phyloP scores from a whole-genome alignment of 495 filamentous ascomycete genomes.

The Cenococcum geophilum region DNA sequence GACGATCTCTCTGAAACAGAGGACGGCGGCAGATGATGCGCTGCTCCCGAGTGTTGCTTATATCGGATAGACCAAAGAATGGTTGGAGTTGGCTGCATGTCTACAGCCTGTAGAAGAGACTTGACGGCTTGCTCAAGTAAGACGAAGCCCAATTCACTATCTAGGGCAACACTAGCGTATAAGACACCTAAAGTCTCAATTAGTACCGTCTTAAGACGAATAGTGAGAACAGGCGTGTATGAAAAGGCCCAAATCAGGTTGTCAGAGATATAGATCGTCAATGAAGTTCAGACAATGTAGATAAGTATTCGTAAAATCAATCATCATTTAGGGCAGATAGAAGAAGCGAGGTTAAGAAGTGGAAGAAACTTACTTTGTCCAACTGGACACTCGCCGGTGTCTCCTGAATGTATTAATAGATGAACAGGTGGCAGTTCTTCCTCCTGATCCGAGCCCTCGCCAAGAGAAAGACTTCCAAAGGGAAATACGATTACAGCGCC shows the following conservation, averaged over 20 bases:
- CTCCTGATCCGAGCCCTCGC: constrained; percentile 27
- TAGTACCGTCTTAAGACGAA: not conserved
- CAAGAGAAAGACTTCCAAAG: constrained; percentile 39
- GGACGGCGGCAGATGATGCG: not conserved
- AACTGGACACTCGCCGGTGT: constrained; percentile 79
- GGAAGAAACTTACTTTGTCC: constrained; percentile 74
- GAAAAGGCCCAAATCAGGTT: constrained; percentile 63
- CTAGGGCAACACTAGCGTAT: constrained; percentile 19
- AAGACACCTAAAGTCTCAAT: constrained; percentile 23
- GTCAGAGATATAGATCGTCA: constrained; percentile 83
- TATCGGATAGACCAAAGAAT: constrained; percentile 28
- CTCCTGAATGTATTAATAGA: constrained; percentile 71
- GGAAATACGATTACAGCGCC: constrained; percentile 72
- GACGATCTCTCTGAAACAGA: not conserved
- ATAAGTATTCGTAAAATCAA: constrained; percentile 80
- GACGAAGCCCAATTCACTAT: constrained; percentile 8
- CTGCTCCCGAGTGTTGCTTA: constrained; percentile 10
- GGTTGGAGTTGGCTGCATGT: constrained; percentile 12
- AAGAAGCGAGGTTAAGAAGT: constrained; percentile 16
- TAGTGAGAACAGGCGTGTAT: not conserved
- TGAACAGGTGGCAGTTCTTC: constrained; percentile 53
- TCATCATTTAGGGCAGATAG: constrained; percentile 58
- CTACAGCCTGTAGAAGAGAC: constrained; percentile 13
- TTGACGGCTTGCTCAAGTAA: constrained; percentile 22
- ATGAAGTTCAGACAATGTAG: constrained; percentile 93